Evolutionary conservation across 75 land plant species (phyloP).

Genomic region (Adiantum capillusveneris): DNA sequence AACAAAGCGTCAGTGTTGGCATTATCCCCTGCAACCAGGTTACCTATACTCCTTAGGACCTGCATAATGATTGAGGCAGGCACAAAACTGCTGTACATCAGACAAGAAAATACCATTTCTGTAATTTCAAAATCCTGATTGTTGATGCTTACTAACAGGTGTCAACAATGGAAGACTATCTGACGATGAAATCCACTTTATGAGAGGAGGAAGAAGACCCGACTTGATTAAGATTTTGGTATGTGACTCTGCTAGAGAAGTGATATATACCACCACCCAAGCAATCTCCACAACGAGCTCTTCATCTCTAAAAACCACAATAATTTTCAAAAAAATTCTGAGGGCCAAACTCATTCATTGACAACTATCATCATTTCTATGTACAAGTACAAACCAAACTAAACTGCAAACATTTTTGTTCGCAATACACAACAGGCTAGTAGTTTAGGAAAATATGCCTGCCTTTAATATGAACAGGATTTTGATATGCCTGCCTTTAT

Average conservation of each 20-base stretch:
- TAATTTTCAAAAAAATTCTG: too few relatives aligned
- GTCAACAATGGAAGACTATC: conserved; percentile 62
- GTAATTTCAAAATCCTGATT: not conserved
- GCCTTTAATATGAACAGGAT: too few relatives aligned
- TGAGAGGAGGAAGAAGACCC: conserved; percentile 59
- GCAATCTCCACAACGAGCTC: conserved; percentile 87
- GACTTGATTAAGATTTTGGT: conserved; percentile 45
- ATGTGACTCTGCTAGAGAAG: conserved; percentile 75
- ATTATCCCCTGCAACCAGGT: conserved; percentile 73
- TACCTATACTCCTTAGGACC: conserved; percentile 87
- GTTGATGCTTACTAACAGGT: conserved; percentile 46
- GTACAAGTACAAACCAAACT: too few relatives aligned
- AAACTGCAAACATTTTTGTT: too few relatives aligned
- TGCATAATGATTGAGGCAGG: conserved; percentile 7
- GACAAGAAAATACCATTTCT: too few relatives aligned
- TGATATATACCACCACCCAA: conserved; percentile 92
- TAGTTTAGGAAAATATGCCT: too few relatives aligned
- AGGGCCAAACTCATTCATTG: too few relatives aligned
- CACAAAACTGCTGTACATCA: too few relatives aligned
- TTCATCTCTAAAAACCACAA: too few relatives aligned
- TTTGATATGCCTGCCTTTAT: too few relatives aligned
- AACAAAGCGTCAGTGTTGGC: conserved; percentile 42
- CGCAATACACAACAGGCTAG: too few relatives aligned
- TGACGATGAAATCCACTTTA: conserved; percentile 55
- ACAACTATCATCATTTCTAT: too few relatives aligned